Conservation (phyloP, 108 stramenopile genomes). For the Cyclotella atomus region DNA sequence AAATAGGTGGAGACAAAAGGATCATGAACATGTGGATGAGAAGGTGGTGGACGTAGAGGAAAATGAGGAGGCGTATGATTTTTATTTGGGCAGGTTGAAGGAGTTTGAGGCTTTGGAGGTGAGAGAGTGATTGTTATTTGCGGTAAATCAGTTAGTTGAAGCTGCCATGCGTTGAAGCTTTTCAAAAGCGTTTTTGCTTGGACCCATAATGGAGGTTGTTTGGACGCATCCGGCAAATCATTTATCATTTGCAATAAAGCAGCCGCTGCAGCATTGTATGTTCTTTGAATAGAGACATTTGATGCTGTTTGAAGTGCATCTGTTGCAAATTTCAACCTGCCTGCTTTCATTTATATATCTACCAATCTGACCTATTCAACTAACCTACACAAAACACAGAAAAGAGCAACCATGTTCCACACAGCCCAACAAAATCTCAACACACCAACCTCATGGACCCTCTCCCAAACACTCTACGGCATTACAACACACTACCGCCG, state of each 20-base stretch:
- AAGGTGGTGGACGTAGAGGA: neutral
- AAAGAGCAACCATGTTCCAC: slow-evolving; percentile 34
- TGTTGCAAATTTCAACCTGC: neutral
- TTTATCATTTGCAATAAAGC: neutral
- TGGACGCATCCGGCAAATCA: neutral
- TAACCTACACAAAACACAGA: slow-evolving; percentile 11
- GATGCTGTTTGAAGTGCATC: neutral
- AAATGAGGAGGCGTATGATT: neutral
- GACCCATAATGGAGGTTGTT: neutral
- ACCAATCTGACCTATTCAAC: neutral
- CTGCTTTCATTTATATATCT: neutral
- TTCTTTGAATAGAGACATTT: no score
- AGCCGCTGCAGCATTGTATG: no score
- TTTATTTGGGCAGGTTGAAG: slow-evolving; percentile 16
- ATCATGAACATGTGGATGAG: neutral
- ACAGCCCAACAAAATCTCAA: slow-evolving; percentile 26
- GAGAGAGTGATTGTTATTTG: slow-evolving; percentile 3
- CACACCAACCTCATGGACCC: slow-evolving; percentile 22
- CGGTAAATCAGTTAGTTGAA: neutral
- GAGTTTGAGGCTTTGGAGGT: slow-evolving; percentile 40
- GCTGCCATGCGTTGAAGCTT: neutral
- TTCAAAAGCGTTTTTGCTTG: neutral
- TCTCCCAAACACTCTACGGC: slow-evolving; percentile 69
- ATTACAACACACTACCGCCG: slow-evolving; percentile 82
- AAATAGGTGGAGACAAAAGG: neutral